Evolutionary conservation across 164 flowering plant genomes (phyloP).

Genomic region (Umbilicus rupestris): DNA sequence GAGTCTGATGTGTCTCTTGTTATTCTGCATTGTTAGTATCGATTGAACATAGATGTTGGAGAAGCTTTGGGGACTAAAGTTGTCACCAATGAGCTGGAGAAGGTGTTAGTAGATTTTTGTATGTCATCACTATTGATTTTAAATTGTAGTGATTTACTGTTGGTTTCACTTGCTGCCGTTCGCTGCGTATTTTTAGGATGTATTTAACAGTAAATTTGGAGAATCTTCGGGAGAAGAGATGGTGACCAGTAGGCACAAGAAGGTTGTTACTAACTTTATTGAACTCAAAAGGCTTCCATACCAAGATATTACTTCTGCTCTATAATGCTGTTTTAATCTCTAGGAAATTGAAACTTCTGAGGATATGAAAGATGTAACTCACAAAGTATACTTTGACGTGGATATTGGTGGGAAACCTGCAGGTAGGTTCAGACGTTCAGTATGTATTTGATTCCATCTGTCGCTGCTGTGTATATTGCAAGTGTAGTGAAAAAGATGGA

Average conservation of each 20-base stretch:
- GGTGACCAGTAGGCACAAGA: background rate
- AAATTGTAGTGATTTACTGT: background rate
- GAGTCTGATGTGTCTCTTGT: background rate
- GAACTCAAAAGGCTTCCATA: background rate
- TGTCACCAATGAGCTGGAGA: background rate
- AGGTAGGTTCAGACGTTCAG: constrained; percentile 22
- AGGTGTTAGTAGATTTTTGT: background rate
- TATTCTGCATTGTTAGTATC: constrained; percentile 4
- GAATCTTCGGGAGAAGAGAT: background rate
- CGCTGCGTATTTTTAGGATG: background rate
- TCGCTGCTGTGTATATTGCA: background rate
- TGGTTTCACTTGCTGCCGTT: background rate
- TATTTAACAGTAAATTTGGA: too few species aligned
- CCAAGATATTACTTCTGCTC: background rate
- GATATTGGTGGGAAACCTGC: constrained; percentile 28
- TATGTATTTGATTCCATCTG: background rate
- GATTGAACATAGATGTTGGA: background rate
- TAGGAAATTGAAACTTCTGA: constrained; percentile 16
- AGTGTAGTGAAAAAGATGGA: background rate
- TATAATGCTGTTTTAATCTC: background rate
- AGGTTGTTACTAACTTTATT: background rate
- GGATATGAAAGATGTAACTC: constrained; percentile 28
- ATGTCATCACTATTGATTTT: background rate
- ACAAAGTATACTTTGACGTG: constrained; percentile 37
- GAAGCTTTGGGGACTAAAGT: background rate